These are phyloP conservation scores for Acephala macrosclerotiorum DNA, from an alignment of 2,329 filamentous ascomycete species.

Conservation along the genomic window DNA sequence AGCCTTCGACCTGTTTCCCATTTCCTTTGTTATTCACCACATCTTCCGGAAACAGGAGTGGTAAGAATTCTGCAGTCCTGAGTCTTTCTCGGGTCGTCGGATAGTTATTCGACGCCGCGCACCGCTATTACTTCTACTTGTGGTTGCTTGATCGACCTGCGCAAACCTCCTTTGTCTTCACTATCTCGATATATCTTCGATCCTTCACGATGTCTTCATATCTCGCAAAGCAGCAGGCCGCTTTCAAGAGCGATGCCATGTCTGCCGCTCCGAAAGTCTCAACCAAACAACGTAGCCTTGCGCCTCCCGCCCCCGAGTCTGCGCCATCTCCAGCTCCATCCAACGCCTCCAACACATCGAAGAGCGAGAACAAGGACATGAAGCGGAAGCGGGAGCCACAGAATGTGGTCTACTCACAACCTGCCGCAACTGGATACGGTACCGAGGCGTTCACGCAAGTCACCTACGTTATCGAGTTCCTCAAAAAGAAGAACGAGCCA, in stretches of 20 bases:
- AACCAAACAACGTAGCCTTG: slow-evolving; percentile 57
- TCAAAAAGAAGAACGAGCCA: slow-evolving; percentile 74
- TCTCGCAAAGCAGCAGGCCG: slow-evolving; percentile 70
- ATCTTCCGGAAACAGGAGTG: slow-evolving; percentile 9
- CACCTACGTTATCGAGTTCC: slow-evolving; percentile 83
- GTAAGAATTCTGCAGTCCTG: not conserved
- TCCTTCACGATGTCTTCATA: slow-evolving; percentile 62
- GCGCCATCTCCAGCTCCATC: slow-evolving; percentile 70
- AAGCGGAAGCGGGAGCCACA: slow-evolving; percentile 65
- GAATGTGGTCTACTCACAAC: slow-evolving; percentile 77
- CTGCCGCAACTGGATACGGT: slow-evolving; percentile 77
- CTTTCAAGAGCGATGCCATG: slow-evolving; percentile 66
- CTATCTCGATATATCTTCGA: not conserved
- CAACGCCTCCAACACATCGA: slow-evolving; percentile 59
- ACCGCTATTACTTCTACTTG: not conserved
- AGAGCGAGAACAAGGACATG: slow-evolving; percentile 64
- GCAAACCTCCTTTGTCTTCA: not conserved
- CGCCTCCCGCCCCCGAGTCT: slow-evolving; percentile 56
- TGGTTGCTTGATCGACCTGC: not conserved
- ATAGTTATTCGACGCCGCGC: not conserved
- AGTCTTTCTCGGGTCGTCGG: not conserved
- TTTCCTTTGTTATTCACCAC: slow-evolving; percentile 21
- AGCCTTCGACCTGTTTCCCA: not conserved
- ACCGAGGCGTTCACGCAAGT: slow-evolving; percentile 87
- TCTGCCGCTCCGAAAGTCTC: slow-evolving; percentile 70